These are phyloP conservation scores for Carex littledalei DNA, from an alignment of 176 grass and related monocot species.

Conservation along the genomic window DNA sequence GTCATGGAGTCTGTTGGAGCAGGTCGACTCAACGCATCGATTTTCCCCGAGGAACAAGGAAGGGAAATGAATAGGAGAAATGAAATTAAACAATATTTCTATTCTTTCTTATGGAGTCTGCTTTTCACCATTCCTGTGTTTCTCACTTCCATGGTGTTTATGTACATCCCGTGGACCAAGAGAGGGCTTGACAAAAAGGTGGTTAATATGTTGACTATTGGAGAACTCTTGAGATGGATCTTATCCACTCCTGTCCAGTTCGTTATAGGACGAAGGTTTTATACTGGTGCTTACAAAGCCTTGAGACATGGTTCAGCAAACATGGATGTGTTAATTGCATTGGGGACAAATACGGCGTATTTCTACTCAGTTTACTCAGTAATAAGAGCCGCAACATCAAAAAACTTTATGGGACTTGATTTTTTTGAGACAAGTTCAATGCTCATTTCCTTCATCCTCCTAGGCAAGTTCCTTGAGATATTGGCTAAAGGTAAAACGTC, in stretches of 20 bases:
- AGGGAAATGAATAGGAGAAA: slow-evolving; percentile 54
- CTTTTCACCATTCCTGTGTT: slow-evolving; percentile 87
- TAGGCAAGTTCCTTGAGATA: slow-evolving; percentile 95
- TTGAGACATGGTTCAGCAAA: slow-evolving; percentile 69
- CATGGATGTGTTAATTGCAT: slow-evolving; percentile 94
- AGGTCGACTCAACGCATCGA: slow-evolving; percentile 50
- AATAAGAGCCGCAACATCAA: slow-evolving; percentile 65
- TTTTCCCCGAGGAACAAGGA: slow-evolving; percentile 65
- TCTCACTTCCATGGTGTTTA: slow-evolving; percentile 95
- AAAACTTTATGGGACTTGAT: slow-evolving; percentile 61
- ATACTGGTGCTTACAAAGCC: slow-evolving; percentile 76
- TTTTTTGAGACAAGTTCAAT: slow-evolving; percentile 99
- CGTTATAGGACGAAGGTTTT: slow-evolving; percentile 81
- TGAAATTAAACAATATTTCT: slow-evolving; percentile 73
- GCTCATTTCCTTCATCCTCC: slow-evolving; percentile 94
- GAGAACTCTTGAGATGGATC: slow-evolving; percentile 80
- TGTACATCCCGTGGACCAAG: slow-evolving; percentile 73
- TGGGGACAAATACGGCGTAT: slow-evolving; percentile 87
- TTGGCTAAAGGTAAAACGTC: slow-evolving; percentile 97
- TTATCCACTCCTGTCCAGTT: slow-evolving; percentile 92
- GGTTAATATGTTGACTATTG: slow-evolving; percentile 72
- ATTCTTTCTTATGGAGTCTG: slow-evolving; percentile 81
- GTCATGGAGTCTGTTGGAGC: slow-evolving; percentile 61
- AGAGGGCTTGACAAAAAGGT: slow-evolving; percentile 58
- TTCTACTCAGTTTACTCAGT: slow-evolving; percentile 88